Conservation (phyloP, 2,329 filamentous ascomycete genomes). For the Chaetomium globosum region DNA sequence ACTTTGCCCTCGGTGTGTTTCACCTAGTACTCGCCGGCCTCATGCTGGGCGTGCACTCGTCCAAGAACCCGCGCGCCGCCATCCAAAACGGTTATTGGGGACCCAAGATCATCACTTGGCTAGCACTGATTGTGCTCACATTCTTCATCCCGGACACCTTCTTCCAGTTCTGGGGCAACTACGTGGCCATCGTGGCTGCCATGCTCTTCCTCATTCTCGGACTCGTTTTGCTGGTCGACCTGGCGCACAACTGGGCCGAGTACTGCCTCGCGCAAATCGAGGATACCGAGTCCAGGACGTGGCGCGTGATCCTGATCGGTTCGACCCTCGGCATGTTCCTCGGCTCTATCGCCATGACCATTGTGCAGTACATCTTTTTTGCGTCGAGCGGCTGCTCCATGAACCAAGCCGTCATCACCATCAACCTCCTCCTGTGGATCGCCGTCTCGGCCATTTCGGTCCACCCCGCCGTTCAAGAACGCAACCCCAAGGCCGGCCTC, state of each 20-base stretch:
- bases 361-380: conserved; percentile 97
- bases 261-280: conserved; percentile 95
- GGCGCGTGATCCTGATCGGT: conserved; percentile 85
- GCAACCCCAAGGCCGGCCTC: conserved; percentile 88
- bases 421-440: conserved; percentile 85
- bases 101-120: conserved; percentile 89
- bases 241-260: conserved; percentile 96
- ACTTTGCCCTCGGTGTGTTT: conserved; percentile 94
- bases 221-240: conserved; percentile 86
- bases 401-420: conserved; percentile 95
- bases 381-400: conserved; percentile 79
- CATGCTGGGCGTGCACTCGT: conserved; percentile 82
- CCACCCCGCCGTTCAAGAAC: conserved; percentile 85
- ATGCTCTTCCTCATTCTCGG: conserved; percentile 94
- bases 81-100: conserved; percentile 99
- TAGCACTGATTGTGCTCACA: conserved; percentile 81
- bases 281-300: conserved; percentile 77
- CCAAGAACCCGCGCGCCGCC: conserved; percentile 81
- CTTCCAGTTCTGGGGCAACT: conserved; percentile 95
- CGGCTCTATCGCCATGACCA: conserved; percentile 87
- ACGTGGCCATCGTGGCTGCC: conserved; percentile 82
- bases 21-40: conserved; percentile 84
- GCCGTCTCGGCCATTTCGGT: conserved; percentile 82
- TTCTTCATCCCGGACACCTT: conserved; percentile 96
- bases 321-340: conserved; percentile 94